Evolutionary conservation across 441 rosid genomes (phyloP), one percentile per base, ranked within the genome.

Genomic region (Gossypium trilobum): DNA sequence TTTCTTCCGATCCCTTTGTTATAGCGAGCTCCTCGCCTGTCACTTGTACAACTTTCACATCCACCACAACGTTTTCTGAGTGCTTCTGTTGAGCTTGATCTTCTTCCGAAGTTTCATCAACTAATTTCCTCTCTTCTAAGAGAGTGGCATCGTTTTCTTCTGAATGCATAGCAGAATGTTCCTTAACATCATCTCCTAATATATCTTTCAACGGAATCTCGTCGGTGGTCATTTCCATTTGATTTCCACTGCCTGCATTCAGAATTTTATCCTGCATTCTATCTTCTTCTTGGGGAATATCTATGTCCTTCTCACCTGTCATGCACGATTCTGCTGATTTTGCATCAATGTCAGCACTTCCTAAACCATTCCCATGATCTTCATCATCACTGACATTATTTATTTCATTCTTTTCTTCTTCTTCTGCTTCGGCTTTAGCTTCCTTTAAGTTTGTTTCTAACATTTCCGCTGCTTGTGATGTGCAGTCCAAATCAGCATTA

Each of bases 341-440:
- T 39, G 50, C 75, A 75, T 72, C 64, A 55, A 44, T 14, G 14
- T 71, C 78, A 58, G 48, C 67, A 55, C 11, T 56, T 29, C 67
- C 65, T 58, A 46, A 1, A 6, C 27, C 54, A 23, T 9, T 25
- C 33, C 61, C 72, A 66, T 79, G 39, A 42, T 48, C 65, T 59
- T 33, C 78, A 22, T 69, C 54, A 29, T 29, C 58, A 70, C 23
- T 1, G 39, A 33, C 39, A 33, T 68, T 33, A 5, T 31, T 13
- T 13, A 33, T 33, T 61, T 33, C 68, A 20, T 76, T 33, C 25
- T 60, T 71, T 60, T 55, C 83, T 82, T 77, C 79, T 25, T 62
- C 75, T 31, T 61, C 70, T 46, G 19, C 67, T 61, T 60, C 9
- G 2, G 39, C 39, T 33, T 33, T 33, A 33, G 39, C 9, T 6